Percentiles rank a stretch among this genome's conserved stretches.
Evolutionary conservation across 2,329 filamentous ascomycete genomes (phyloP).

Genomic region (Paracorniculantispora psalliotae): DNA sequence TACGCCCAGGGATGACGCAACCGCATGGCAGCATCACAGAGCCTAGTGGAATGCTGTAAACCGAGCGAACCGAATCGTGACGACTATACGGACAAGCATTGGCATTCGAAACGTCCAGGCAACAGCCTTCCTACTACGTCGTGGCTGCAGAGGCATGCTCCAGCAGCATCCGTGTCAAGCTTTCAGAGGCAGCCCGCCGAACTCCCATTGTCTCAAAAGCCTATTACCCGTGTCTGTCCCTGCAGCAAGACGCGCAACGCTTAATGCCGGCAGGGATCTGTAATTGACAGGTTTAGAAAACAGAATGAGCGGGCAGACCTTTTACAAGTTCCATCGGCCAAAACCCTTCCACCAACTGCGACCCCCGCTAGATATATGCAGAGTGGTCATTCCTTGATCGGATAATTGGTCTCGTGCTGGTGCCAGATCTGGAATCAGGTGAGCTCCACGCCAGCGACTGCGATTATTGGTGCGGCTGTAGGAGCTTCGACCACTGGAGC

Average conservation of each 20-base stretch:
- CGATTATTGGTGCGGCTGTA: slow-evolving; percentile 8
- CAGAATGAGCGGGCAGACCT: background rate
- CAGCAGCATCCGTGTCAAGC: background rate
- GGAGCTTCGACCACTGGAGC: slow-evolving; percentile 1
- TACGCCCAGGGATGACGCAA: background rate
- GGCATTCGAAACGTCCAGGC: background rate
- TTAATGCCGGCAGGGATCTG: background rate
- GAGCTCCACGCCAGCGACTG: background rate
- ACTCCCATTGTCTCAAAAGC: background rate
- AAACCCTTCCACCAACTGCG: background rate
- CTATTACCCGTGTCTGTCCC: background rate
- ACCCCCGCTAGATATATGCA: no score
- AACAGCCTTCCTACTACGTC: background rate
- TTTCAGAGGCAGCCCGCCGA: background rate
- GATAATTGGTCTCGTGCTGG: background rate
- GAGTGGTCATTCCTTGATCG: background rate
- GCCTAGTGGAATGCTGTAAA: background rate
- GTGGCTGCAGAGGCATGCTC: background rate
- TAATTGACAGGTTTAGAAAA: background rate
- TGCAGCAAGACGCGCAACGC: background rate
- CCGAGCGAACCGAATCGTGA: slow-evolving; percentile 3
- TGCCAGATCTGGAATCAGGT: background rate
- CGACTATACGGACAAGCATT: background rate
- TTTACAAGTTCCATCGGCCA: no score
- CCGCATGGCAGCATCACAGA: background rate